A percentile compares a stretch with the other conserved stretches of the same genome.
Evolutionary conservation across 2,329 filamentous ascomycete species (phyloP).

Genomic region (Aspergillus glaucus): DNA sequence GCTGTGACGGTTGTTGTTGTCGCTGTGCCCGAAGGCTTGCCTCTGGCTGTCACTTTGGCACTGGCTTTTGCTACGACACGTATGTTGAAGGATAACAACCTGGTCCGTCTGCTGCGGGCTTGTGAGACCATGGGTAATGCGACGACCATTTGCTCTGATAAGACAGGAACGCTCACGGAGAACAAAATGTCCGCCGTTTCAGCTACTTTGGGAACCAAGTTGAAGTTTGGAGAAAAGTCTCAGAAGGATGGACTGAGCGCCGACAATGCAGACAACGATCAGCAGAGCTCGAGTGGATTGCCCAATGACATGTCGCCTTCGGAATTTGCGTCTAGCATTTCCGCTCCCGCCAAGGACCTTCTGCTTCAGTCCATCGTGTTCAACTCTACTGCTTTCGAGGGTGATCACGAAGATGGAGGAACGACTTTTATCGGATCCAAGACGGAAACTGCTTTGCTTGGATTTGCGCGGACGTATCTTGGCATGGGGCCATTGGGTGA

Average conservation of each 20-base stretch:
- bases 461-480: constrained; percentile 60
- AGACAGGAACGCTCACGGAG: constrained; percentile 60
- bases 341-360: constrained; percentile 48
- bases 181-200: constrained; percentile 59
- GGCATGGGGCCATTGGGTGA: constrained; percentile 57
- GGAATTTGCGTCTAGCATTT: constrained; percentile 51
- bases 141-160: constrained; percentile 59
- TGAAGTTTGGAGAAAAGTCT: constrained; percentile 39
- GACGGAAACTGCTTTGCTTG: constrained; percentile 69
- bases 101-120: constrained; percentile 54
- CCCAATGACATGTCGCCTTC: constrained; percentile 45
- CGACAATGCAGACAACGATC: constrained; percentile 17
- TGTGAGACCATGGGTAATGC: constrained; percentile 62
- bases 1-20: constrained; percentile 56
- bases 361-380: constrained; percentile 59
- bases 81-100: constrained; percentile 58
- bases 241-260: constrained; percentile 14
- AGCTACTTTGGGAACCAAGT: constrained; percentile 47
- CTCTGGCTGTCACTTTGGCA: constrained; percentile 56
- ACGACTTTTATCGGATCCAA: constrained; percentile 65
- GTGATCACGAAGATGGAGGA: constrained; percentile 51
- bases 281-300: not conserved
- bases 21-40: constrained; percentile 55
- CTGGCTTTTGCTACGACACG: constrained; percentile 58
- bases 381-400: constrained; percentile 66